Conservation (phyloP, 2,329 filamentous ascomycete genomes). For the Bipolaris bicolor region DNA sequence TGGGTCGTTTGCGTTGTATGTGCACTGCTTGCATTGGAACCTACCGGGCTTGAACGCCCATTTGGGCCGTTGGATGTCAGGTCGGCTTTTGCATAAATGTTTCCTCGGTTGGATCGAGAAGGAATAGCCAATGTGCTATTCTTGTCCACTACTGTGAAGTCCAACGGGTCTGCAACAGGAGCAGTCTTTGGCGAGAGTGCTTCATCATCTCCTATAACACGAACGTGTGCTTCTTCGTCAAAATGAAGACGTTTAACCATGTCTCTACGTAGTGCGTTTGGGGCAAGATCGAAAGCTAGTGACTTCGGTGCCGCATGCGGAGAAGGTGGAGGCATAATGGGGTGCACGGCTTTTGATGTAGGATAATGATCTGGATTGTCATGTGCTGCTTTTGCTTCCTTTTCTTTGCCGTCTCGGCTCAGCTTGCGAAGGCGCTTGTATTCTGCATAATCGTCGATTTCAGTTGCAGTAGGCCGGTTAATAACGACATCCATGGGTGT, state of each 20-base stretch:
- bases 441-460: conserved; percentile 56
- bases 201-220: neutral
- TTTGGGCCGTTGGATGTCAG: neutral
- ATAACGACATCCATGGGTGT: conserved; percentile 48
- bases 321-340: conserved; percentile 16
- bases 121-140: conserved; percentile 4
- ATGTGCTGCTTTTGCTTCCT: neutral
- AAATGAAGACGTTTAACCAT: conserved; percentile 21
- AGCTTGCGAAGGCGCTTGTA: conserved; percentile 52
- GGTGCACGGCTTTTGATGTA: conserved; percentile 19
- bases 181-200: conserved; percentile 20
- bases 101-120: neutral
- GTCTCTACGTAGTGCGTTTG: conserved; percentile 5
- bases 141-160: neutral
- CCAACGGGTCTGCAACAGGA: conserved; percentile 10
- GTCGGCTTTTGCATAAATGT: neutral
- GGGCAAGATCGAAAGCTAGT: neutral
- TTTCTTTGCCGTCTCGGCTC: conserved; percentile 24
- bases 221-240: conserved; percentile 10
- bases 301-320: neutral
- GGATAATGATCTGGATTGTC: neutral
- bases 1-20: conserved; percentile 6
- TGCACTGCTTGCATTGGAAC: conserved; percentile 19
- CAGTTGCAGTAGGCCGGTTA: conserved; percentile 50
- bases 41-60: neutral